A percentile compares a stretch with the other conserved stretches of the same genome.
Evolutionary conservation across 352 stramenopile species (phyloP).

Genomic region (Pythium grandisporangium): DNA sequence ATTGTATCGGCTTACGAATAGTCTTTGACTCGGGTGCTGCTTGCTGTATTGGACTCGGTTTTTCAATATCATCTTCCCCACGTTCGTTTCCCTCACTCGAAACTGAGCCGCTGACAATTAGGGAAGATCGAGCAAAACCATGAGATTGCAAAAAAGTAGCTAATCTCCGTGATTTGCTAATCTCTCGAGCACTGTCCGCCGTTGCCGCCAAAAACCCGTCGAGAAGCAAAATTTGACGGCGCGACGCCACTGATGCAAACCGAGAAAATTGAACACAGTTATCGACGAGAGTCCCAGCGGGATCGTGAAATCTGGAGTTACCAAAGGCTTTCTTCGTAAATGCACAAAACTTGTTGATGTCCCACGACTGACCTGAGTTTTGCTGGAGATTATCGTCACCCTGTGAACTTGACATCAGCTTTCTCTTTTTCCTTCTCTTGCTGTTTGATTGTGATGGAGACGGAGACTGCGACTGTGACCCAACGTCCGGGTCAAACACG

Average conservation of each 20-base stretch:
- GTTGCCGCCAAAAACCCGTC: conserved; percentile 11
- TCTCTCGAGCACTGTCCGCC: conserved; percentile 5
- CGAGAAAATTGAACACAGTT: conserved; percentile 58
- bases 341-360: conserved; percentile 57
- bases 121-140: too few relatives aligned
- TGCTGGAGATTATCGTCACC: not conserved
- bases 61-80: too few relatives aligned
- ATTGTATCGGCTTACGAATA: conserved; percentile 5
- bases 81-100: too few relatives aligned
- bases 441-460: conserved; percentile 4
- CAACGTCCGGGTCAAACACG: conserved; percentile 2
- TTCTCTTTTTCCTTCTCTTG: conserved; percentile 37
- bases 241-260: conserved; percentile 3
- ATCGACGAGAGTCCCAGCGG: conserved; percentile 12
- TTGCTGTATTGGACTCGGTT: too few relatives aligned
- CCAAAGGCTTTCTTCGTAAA: conserved; percentile 21
- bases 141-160: not conserved
- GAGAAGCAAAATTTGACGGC: conserved; percentile 2
- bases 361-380: conserved; percentile 14
- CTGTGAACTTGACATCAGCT: conserved; percentile 18
- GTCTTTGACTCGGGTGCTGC: too few relatives aligned
- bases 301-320: conserved; percentile 6
- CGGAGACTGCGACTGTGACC: too few relatives aligned
- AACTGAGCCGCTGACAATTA: too few relatives aligned
- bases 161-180: not conserved